These are phyloP conservation scores for Cenchrus fungigraminus DNA, from an alignment of 176 grass and related monocot species.

Conservation along the genomic window DNA sequence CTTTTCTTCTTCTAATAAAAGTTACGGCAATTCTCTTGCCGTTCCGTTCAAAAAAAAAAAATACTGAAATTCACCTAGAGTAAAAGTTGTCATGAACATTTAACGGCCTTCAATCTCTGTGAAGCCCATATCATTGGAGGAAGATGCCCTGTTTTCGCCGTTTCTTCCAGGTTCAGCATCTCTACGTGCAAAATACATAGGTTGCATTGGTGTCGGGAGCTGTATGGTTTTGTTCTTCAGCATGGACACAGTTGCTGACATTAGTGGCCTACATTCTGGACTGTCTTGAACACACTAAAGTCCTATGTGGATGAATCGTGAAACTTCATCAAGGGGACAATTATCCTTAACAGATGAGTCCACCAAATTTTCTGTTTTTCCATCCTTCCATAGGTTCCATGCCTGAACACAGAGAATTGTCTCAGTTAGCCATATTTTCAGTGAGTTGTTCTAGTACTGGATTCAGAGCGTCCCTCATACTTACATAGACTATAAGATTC, in stretches of 20 bases:
- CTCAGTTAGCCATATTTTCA: not conserved
- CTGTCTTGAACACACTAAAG: slow-evolving; percentile 51
- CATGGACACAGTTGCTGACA: slow-evolving; percentile 52
- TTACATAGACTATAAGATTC: slow-evolving; percentile 55
- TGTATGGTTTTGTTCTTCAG: slow-evolving; percentile 31
- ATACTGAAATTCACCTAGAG: no score
- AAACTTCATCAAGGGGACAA: not conserved
- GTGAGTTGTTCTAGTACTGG: not conserved
- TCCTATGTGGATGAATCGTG: slow-evolving; percentile 8
- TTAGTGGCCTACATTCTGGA: slow-evolving; percentile 40
- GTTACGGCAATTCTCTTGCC: no score
- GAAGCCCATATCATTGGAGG: slow-evolving; percentile 16
- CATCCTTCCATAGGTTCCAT: slow-evolving; percentile 61
- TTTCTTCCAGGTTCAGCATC: no score
- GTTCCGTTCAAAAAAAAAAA: no score
- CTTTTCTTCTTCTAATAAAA: no score
- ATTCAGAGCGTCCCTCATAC: not conserved
- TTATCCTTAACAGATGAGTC: slow-evolving; percentile 36
- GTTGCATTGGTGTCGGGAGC: slow-evolving; percentile 36
- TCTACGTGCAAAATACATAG: slow-evolving; percentile 31
- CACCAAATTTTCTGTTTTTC: slow-evolving; percentile 36
- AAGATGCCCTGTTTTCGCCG: not conserved
- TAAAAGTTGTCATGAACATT: no score
- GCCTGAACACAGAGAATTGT: slow-evolving; percentile 19
- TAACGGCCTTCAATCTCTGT: not conserved